These are phyloP conservation scores for Venturia aucupariae DNA, from an alignment of 2,329 filamentous ascomycete genomes.

Conservation along the genomic window DNA sequence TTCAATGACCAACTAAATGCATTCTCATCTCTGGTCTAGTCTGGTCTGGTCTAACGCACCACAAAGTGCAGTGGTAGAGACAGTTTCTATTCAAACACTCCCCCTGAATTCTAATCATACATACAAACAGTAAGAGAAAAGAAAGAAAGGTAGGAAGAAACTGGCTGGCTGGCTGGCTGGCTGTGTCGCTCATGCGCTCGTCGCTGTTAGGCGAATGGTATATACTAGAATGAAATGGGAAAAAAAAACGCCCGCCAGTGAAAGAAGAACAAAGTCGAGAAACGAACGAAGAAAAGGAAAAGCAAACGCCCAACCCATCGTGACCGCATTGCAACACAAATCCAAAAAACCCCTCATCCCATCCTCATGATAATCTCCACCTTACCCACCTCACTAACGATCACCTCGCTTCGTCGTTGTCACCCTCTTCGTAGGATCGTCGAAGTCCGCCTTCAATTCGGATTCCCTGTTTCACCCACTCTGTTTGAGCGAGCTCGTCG, in stretches of 20 bases:
- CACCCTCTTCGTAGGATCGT: conserved; percentile 7
- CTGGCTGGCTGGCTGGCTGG: background rate
- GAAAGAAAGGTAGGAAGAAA: background rate
- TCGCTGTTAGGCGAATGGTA: conserved; percentile 1
- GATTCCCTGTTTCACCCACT: conserved; percentile 72
- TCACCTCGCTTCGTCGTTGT: background rate
- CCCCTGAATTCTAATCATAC: background rate
- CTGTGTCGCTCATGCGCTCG: background rate
- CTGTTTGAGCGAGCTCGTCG: conserved; percentile 58
- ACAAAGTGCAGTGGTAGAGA: background rate
- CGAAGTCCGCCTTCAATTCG: conserved; percentile 51
- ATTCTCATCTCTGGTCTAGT: too few relatives aligned
- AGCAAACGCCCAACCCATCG: background rate
- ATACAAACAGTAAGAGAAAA: background rate
- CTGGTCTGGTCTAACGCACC: background rate
- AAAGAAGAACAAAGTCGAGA: background rate
- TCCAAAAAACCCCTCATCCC: background rate
- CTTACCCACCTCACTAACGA: background rate
- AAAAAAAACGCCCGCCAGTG: background rate
- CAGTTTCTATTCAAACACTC: background rate
- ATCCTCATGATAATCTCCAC: background rate
- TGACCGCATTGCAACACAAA: background rate
- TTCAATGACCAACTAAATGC: too few relatives aligned
- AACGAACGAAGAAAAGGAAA: background rate
- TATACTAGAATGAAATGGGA: background rate